Evolutionary conservation across 345 rosid species (phyloP), one percentile per base, ranked within the genome.

Genomic region (Gossypium mustelinum): DNA sequence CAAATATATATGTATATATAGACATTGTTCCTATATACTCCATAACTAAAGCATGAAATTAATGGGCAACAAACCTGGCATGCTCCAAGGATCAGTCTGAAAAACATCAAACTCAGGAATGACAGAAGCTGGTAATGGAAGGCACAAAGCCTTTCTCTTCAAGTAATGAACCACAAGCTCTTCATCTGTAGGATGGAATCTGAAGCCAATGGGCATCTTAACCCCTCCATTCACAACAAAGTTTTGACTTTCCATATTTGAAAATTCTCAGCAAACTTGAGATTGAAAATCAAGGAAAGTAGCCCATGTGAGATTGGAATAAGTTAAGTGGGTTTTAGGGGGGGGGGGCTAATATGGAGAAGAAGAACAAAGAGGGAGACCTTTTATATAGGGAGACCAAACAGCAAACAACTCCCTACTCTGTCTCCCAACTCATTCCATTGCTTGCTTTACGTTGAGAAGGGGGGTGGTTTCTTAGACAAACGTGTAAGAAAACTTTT

Each of bases 101-200:
- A 94, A 86, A 25, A 88, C 89, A 67, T 92, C 91, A 66, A 92
- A 75, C 77, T 88, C 97, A 48, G 97, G 93, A 71, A 94, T 90
- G 76, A 90, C 79, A 11, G 87, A 83, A 54, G 97, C 94, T n/a
- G 94, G 97, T 79, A 89, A 70, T 11, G 97, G 95, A 60, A 86
- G 69, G 57, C 82, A 78, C 50, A 84, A 79, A 57, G 77, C 81
- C 76, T 92, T 92, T 69, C 86, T 78, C 43, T 75, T 90, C 84
- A 94, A 81, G 83, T 94, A 94, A 83, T 94, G 92, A 83, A 88
- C 88, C 74, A 94, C 76, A 54, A 94, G 92, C 81, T 94, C 98
- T 69, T 87, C 94, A 70, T 92, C 97, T 0, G 98, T 90, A 10
- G 98, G 98, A 65, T 72, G 90, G 73, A 94, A 94, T 75, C 97